phyloP scores from a whole-genome alignment of 2,329 filamentous ascomycete species.

The Aspergillus sp. region DNA sequence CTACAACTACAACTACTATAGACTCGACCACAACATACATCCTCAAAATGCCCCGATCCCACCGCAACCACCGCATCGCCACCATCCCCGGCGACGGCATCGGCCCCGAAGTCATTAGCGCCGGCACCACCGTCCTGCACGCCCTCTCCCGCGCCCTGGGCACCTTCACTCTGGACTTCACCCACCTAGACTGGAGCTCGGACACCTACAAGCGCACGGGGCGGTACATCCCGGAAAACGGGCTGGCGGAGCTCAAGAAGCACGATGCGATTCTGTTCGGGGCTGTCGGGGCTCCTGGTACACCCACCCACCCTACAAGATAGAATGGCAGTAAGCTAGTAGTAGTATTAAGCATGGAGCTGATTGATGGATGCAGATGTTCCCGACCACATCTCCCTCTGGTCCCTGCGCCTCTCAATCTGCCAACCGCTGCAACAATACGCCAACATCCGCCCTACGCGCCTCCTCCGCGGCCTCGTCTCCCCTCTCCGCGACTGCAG shows the following conservation, averaged over 20 bases:
- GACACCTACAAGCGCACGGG: slow-evolving; percentile 57
- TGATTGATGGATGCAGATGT: too few relatives aligned
- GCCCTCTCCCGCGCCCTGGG: slow-evolving; percentile 34
- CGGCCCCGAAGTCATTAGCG: slow-evolving; percentile 57
- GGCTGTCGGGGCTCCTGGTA: slow-evolving; percentile 54
- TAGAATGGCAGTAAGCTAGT: too few relatives aligned
- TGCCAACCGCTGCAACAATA: slow-evolving; percentile 49
- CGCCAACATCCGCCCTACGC: slow-evolving; percentile 48
- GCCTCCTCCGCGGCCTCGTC: slow-evolving; percentile 43
- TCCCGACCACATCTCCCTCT: slow-evolving; percentile 51
- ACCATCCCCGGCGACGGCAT: slow-evolving; percentile 62
- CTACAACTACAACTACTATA: too few relatives aligned
- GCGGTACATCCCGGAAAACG: slow-evolving; percentile 54
- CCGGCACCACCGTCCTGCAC: slow-evolving; percentile 53
- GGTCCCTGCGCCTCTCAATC: slow-evolving; percentile 48
- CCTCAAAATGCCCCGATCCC: too few relatives aligned
- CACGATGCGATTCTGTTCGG: slow-evolving; percentile 62
- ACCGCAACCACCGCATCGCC: slow-evolving; percentile 51
- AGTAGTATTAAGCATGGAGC: too few relatives aligned
- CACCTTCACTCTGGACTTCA: slow-evolving; percentile 53
- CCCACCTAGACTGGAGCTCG: slow-evolving; percentile 57
- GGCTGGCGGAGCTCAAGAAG: slow-evolving; percentile 46
- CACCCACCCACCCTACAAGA: too few relatives aligned
- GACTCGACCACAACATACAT: too few relatives aligned
- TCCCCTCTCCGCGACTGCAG: slow-evolving; percentile 47